Conservation (phyloP, 352 stramenopile genomes). For the Pythium folliculosum region DNA sequence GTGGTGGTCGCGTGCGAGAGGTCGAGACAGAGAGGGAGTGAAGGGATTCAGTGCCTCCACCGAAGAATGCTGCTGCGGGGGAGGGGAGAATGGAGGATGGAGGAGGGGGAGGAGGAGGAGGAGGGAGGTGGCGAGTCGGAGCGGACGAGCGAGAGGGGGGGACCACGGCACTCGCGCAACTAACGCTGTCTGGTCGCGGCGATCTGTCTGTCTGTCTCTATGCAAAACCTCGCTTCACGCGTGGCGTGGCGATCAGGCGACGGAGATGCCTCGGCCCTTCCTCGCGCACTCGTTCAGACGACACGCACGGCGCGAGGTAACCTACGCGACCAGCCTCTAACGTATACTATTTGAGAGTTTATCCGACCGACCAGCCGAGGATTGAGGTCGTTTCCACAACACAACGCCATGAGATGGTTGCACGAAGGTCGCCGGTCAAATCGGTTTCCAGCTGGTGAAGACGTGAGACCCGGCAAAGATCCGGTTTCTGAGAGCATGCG, state of each 20-base stretch:
- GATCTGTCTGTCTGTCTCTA: constrained; percentile 24
- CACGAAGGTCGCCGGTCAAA: constrained; percentile 25
- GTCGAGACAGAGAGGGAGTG: constrained; percentile 21
- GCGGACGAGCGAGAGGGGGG: constrained; percentile 12
- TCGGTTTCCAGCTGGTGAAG: constrained; percentile 23
- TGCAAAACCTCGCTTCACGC: constrained; percentile 9
- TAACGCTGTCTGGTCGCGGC: constrained; percentile 16
- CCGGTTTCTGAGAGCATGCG: constrained; percentile 14
- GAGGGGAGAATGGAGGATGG: constrained; percentile 3
- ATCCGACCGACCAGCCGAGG: constrained; percentile 26
- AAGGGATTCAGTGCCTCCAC: not conserved
- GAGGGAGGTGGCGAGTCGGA: constrained; percentile 18
- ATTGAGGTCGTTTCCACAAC: constrained; percentile 24
- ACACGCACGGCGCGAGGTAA: constrained; percentile 21
- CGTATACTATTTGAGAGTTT: not conserved
- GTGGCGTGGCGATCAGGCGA: constrained; percentile 24
- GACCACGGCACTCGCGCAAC: not conserved
- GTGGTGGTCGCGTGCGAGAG: constrained; percentile 13
- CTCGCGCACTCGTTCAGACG: constrained; percentile 14
- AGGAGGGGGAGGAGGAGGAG: constrained; percentile 1
- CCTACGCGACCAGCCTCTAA: constrained; percentile 27
- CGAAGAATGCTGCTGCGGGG: not conserved
- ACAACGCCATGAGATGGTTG: constrained; percentile 10
- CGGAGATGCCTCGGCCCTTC: constrained; percentile 13
- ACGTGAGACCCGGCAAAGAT: constrained; percentile 23